Base-by-base conservation (phyloP, 2,329 filamentous ascomycete species). In the Botrytis hyacinthi region DNA sequence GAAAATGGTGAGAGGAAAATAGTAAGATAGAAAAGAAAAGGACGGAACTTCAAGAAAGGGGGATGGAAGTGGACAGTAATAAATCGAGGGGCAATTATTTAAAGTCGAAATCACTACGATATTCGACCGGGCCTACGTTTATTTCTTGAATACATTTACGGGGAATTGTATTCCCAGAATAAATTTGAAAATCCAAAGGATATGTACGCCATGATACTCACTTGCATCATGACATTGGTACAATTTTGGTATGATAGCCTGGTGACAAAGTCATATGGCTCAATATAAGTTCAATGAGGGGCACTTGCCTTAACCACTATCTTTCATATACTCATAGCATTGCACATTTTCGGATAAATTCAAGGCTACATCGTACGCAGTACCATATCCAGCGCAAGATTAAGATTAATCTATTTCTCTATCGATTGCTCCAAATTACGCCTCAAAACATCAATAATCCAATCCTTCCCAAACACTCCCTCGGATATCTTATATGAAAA, bases 391-490 rank as follows among this genome's bases (percentile, higher is more conserved):
- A 40, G n/a, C 5, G 6, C 22, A 40, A 42, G 22, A 66, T 48
- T 26, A 66, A n/a, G 16, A 66, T n/a, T 48, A 10, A 37, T 37
- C 22, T 57, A 51, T 37, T 37, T 12, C 20, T 62, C 35, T 61
- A 60, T 35, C 20, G 29, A 70, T 18, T 37, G 1, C 9, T 62
- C 51, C 40, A 70, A 61, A 62, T 70, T 37, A 20, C 51, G 37
- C 37, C 54, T 62, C 22, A 62, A 46, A 60, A 70, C 68, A 62
- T 70, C 68, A 37, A 70, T n/a, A 44, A 70, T 70, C 68, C 54
- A 70, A 37, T 62, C 54, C 68, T 61, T 61, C 26, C 68, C 68
- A 35, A 61, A 44, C 40, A 70, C 51, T 0, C 54, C 68, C 68
- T 70, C 68, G n/a, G 54, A 42, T 35, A 70, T 46, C 37, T 44